Conservation (phyloP, 768 basidiomycete genomes). For the Pleurotus sapidus region DNA sequence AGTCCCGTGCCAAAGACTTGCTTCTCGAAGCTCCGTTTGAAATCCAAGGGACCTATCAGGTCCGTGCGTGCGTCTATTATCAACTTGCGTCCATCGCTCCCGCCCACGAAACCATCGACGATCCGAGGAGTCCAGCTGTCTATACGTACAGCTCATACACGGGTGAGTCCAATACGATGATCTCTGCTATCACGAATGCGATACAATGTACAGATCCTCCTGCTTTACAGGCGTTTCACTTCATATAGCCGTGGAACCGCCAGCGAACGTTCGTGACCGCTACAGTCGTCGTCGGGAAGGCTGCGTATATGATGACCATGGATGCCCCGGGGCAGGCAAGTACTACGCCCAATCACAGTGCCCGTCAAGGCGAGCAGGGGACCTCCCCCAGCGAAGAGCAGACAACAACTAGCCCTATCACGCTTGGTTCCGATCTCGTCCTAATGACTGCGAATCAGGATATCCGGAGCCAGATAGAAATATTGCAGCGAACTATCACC, state of each 20-base stretch:
- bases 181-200: background rate
- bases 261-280: background rate
- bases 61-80: conserved; percentile 9
- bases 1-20: background rate
- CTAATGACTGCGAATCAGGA: conserved; percentile 7
- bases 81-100: conserved; percentile 9
- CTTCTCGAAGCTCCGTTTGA: background rate
- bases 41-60: conserved; percentile 1
- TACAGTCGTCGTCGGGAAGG: background rate
- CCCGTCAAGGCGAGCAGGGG: background rate
- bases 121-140: conserved; percentile 10
- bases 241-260: background rate
- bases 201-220: background rate
- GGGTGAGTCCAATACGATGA: background rate
- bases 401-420: background rate
- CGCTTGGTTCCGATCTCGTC: conserved; percentile 4
- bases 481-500: conserved; percentile 14
- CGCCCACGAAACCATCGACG: conserved; percentile 9
- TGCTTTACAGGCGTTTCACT: background rate
- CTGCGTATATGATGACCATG: background rate
- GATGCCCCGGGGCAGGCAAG: background rate
- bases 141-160: conserved; percentile 7
- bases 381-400: background rate
- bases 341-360: background rate
- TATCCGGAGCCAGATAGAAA: conserved; percentile 11